Evolutionary conservation across 2,329 filamentous ascomycete genomes (phyloP).

Genomic region (Hypoxylon sp.): DNA sequence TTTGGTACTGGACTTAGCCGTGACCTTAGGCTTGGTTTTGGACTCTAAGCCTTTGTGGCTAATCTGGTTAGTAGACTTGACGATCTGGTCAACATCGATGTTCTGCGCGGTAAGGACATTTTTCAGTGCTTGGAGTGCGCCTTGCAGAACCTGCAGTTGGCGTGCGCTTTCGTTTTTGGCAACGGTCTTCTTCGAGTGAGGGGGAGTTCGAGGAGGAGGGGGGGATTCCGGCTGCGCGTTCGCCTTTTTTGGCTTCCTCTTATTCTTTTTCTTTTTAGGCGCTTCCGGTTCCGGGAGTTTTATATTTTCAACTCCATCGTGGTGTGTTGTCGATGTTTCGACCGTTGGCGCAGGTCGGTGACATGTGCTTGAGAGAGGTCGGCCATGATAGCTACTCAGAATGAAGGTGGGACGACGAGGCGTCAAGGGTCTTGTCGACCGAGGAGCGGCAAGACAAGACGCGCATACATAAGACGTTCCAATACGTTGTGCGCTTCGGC

Average conservation of each 20-base stretch:
- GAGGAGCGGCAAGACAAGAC: conserved; percentile 47
- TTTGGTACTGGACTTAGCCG: conserved; percentile 10
- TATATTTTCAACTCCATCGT: conserved; percentile 8
- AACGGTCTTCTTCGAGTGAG: conserved; percentile 34
- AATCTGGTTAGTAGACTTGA: conserved; percentile 20
- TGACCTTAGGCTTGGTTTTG: conserved; percentile 2
- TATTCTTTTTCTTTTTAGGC: conserved; percentile 41
- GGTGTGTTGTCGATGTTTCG: conserved; percentile 3
- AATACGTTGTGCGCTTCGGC: conserved; percentile 50
- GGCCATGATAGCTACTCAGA: conserved; percentile 37
- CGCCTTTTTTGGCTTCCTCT: conserved; percentile 33
- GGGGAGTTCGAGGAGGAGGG: conserved; percentile 35
- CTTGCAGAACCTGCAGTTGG: conserved; percentile 56
- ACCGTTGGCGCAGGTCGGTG: conserved; percentile 26
- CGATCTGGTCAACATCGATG: conserved; percentile 49
- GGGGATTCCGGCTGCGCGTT: conserved; percentile 40
- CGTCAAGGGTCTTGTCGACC: conserved; percentile 25
- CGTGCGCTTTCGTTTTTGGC: conserved; percentile 39
- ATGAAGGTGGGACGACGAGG: conserved; percentile 36
- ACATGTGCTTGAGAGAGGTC: conserved; percentile 45
- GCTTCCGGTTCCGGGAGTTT: conserved; percentile 3
- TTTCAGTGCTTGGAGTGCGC: conserved; percentile 58
- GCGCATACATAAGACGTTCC: conserved; percentile 51
- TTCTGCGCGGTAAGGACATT: conserved; percentile 57
- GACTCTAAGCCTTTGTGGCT: conserved; percentile 7